These are phyloP conservation scores for Nicotiana rustica DNA, from an alignment of 305 asterid species.

Conservation along the genomic window DNA sequence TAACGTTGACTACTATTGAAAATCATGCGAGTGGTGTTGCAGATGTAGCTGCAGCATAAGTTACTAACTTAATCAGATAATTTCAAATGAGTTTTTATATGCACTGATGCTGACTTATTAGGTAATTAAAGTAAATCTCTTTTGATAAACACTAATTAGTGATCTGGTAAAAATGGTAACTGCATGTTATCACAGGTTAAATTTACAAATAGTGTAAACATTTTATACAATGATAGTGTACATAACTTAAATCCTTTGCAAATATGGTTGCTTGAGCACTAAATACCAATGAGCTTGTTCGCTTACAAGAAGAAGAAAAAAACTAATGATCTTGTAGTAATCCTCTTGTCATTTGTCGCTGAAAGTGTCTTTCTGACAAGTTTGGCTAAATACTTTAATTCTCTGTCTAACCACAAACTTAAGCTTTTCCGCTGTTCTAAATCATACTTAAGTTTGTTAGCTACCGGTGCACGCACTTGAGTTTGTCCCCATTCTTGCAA, in stretches of 20 bases:
- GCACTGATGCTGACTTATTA: no score
- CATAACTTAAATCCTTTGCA: neutral
- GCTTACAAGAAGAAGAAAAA: neutral
- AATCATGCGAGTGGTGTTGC: neutral
- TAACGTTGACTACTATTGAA: neutral
- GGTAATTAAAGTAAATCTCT: no score
- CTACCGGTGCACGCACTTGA: neutral
- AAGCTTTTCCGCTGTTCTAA: neutral
- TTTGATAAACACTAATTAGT: no score
- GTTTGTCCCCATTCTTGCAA: neutral
- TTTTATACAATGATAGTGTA: no score
- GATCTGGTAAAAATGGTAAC: no score
- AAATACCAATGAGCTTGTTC: neutral
- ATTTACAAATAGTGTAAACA: no score
- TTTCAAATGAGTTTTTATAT: neutral
- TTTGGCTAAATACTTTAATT: neutral
- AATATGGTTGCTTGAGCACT: neutral
- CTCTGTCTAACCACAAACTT: neutral
- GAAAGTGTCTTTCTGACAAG: neutral
- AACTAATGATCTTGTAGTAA: neutral
- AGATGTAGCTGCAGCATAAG: neutral
- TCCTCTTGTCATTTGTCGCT: neutral
- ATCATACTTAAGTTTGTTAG: neutral
- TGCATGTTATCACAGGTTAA: no score
- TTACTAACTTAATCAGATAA: neutral